Evolutionary conservation across 2,329 filamentous ascomycete genomes (phyloP), one percentile per base, ranked within the genome.

Genomic region (Cryphonectria carpinicola): DNA sequence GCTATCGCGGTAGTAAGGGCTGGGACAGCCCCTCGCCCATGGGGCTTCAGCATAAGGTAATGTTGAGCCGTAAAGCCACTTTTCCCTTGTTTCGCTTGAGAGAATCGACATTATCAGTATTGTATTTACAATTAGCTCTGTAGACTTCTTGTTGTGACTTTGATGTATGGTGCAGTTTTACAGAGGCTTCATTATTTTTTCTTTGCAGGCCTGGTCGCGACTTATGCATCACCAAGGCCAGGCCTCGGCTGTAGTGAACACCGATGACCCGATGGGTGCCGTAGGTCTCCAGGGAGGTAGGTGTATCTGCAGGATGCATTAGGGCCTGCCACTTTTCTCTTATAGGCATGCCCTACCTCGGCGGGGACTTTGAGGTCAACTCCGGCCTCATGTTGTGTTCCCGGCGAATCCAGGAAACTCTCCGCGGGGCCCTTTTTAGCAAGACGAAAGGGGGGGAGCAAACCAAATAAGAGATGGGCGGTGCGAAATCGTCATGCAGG

Each of bases 21-120:
- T 72, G 2, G 71, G 71, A 19, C 69, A 72, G 4, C 71, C 71
- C 14, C 71, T 61, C 14, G 71, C 71, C 71, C 71, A 72, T 28
- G 71, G 56, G 1, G 71, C 66, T 54, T 72, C 71, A 28, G 71
- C 71, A 54, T 64, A 72, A 2, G 71, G 71, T 19, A 72, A 39
- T 0, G 37, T 66, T 28, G 71, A 72, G n/a, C 71, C 71, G 32
- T 69, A 71, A 11, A 72, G 56, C 71, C 71, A 72, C 17, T 71
- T 69, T 13, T 8, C 39, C 32, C 63, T 70, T 2, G 66, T 58
- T 4, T 69, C 54, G 1, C 41, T 54, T 4, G 71, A 71, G 1
- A 72, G 19, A 19, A 67, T 17, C 5, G 71, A 66, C 71, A 72
- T 72, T 43, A n/a, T 62, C n/a, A 63, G 22, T n/a, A 4, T 5